Base-by-base conservation (phyloP, 352 stramenopile species). In the Globisporangium heterothallicum region DNA sequence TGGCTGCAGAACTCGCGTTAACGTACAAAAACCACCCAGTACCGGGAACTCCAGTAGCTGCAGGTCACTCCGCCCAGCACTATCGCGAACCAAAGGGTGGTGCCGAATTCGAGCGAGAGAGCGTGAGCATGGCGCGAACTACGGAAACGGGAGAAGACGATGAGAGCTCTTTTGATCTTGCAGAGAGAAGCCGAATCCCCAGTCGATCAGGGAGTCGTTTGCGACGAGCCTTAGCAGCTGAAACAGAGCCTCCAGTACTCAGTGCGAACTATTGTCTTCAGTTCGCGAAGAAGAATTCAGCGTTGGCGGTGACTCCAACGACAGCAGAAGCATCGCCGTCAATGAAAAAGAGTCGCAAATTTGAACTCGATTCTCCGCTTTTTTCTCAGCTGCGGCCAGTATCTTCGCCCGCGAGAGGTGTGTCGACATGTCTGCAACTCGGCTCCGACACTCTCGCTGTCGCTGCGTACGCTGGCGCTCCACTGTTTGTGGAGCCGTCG, bases 401-500 rank as follows among this genome's bases (percentile, higher is more conserved):
- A 29, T 49, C 51, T 6, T 59, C 49, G 2, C 49, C 49, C 14
- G 24, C 42, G 1, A 21, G 24, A 10, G 29, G 42, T 22, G 16
- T 26, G 5, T 38, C 35, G 4, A 24, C 12, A 0, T 35, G 36
- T 0, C 21, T 58, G 4, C 49, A 57, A 16, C 32, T 63, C 18
- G 29, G 8, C 13, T 47, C 49, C 2, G 40, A 40, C 16, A 32
- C 56, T n/a, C 49, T 72, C 18, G 42, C 63, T 24, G 27, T 63
- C 9, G 55, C 63, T 8, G 62, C 70, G 10, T 86, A 83, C 40
- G 58, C 59, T 14, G 53, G 50, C 13, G 42, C 58, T 12, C 57
- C 63, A 3, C 52, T 70, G 4, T 81, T 84, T 46, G 66, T 84
- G 2, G 70, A 78, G 32, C 70, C 72, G 18, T 82, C 72, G 4